Evolutionary conservation across 495 filamentous ascomycete species (phyloP).

Genomic region (Neurospora tetraspora): DNA sequence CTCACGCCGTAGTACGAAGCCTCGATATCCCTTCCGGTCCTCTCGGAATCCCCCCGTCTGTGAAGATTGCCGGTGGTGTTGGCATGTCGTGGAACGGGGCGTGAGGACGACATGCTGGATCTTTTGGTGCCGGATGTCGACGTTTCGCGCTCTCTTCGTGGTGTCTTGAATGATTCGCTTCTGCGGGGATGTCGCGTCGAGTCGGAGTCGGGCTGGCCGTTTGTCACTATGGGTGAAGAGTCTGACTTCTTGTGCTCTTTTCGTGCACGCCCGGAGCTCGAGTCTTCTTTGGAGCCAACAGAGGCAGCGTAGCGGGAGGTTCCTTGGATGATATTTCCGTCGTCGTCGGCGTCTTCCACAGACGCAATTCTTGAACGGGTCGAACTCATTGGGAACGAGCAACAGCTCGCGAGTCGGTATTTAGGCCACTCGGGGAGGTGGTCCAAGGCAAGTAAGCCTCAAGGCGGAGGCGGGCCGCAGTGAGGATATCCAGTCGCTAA

Average conservation of each 20-base stretch:
- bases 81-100: constrained; percentile 17
- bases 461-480: constrained; percentile 17
- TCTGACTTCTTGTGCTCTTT: constrained; percentile 25
- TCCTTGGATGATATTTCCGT: constrained; percentile 29
- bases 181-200: constrained; percentile 25
- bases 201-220: constrained; percentile 34
- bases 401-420: constrained; percentile 9
- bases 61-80: constrained; percentile 17
- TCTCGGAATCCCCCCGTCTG: background rate
- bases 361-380: constrained; percentile 25
- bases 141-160: constrained; percentile 25
- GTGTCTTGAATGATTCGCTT: constrained; percentile 15
- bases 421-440: background rate
- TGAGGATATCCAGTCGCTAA: constrained; percentile 3
- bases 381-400: constrained; percentile 21
- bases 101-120: constrained; percentile 16
- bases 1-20: constrained; percentile 30
- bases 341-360: constrained; percentile 40
- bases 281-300: constrained; percentile 30
- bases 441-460: constrained; percentile 21
- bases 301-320: constrained; percentile 27
- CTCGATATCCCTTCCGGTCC: constrained; percentile 17
- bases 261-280: constrained; percentile 35
- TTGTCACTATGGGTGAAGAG: constrained; percentile 22
- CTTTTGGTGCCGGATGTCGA: constrained; percentile 13